phyloP scores from a whole-genome alignment of 1,139 yeast species.

The Pichia sp. region DNA sequence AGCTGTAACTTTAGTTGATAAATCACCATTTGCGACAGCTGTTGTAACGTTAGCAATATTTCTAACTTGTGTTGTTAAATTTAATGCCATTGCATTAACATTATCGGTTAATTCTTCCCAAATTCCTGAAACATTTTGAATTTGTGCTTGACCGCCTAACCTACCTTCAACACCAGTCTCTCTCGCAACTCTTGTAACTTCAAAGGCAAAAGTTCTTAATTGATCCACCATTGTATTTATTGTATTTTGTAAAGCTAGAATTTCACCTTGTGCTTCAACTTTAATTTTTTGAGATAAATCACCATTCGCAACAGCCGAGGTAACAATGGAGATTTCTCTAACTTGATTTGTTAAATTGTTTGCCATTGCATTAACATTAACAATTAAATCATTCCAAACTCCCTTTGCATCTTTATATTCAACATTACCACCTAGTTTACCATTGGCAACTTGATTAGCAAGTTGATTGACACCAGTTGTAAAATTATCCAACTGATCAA shows the following conservation, averaged over 20 bases:
- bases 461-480: conserved; percentile 80
- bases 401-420: conserved; percentile 64
- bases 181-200: conserved; percentile 81
- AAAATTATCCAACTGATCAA: conserved; percentile 78
- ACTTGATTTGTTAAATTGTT: conserved; percentile 75
- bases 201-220: conserved; percentile 79
- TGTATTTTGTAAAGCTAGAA: conserved; percentile 69
- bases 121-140: conserved; percentile 79
- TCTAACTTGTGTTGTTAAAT: conserved; percentile 81
- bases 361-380: conserved; percentile 85
- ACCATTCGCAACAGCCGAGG: conserved; percentile 78
- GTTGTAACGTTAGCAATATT: conserved; percentile 88
- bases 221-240: conserved; percentile 87
- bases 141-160: conserved; percentile 82
- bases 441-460: conserved; percentile 86
- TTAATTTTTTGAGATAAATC: conserved; percentile 71
- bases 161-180: conserved; percentile 89
- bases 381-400: conserved; percentile 79
- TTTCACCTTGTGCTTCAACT: conserved; percentile 83
- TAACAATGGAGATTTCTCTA: conserved; percentile 83
- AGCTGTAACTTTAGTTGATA: conserved; percentile 80
- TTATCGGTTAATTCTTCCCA: conserved; percentile 88
- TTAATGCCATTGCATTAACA: conserved; percentile 86
- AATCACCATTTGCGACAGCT: conserved; percentile 87
- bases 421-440: conserved; percentile 85